A percentile compares a stretch with the other conserved stretches of the same genome.
phyloP scores from a whole-genome alignment of 2,329 filamentous ascomycete species.

The Fusarium cyanostomum region DNA sequence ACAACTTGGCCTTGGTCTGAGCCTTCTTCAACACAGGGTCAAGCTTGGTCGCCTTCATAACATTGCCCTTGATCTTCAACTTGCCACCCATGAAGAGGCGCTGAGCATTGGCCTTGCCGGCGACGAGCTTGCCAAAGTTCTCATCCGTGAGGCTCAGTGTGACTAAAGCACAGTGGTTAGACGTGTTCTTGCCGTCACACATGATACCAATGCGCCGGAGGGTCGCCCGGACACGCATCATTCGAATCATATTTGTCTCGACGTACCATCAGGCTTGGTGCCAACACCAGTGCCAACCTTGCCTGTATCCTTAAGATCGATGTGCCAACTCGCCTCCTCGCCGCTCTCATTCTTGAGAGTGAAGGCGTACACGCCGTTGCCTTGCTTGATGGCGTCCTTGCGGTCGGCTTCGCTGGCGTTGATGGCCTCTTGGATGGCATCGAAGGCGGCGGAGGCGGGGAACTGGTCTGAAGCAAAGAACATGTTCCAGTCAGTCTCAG shows the following conservation, averaged over 20 bases:
- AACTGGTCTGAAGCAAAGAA: slow-evolving; percentile 70
- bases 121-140: slow-evolving; percentile 85
- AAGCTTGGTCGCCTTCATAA: slow-evolving; percentile 99
- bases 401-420: slow-evolving; percentile 74
- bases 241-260: not conserved
- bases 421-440: slow-evolving; percentile 81
- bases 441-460: slow-evolving; percentile 91
- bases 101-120: slow-evolving; percentile 93
- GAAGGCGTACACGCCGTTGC: slow-evolving; percentile 88
- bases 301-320: slow-evolving; percentile 93
- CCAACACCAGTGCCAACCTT: slow-evolving; percentile 80
- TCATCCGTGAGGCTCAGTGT: slow-evolving; percentile 85
- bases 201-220: slow-evolving; percentile 1
- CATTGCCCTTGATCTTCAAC: slow-evolving; percentile 96
- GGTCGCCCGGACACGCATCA: not conserved
- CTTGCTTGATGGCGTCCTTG: slow-evolving; percentile 90
- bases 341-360: slow-evolving; percentile 87
- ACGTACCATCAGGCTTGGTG: slow-evolving; percentile 83
- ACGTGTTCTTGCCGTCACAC: not conserved
- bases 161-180: slow-evolving; percentile 62
- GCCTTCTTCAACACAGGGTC: slow-evolving; percentile 92
- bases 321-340: slow-evolving; percentile 87
- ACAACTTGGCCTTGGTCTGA: slow-evolving; percentile 85
- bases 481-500: slow-evolving; percentile 3
- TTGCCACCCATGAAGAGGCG: slow-evolving; percentile 97